phyloP scores from a whole-genome alignment of 495 filamentous ascomycete genomes.

The Hypoxylon rickii region DNA sequence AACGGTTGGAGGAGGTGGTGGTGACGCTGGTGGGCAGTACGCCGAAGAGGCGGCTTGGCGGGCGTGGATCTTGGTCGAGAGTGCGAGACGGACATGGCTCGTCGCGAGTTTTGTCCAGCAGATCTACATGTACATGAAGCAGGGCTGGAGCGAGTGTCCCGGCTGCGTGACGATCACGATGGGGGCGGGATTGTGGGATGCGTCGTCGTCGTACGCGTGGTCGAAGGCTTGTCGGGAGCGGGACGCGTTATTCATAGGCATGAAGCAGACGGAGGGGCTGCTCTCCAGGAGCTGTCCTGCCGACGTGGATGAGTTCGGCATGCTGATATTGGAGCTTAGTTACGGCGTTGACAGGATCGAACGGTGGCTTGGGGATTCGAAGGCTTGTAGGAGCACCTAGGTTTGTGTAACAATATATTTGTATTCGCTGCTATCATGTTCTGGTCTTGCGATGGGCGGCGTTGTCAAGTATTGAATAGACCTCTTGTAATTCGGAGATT shows the following conservation, averaged over 20 bases:
- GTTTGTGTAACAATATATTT: no score
- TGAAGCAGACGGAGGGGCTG: slow-evolving; percentile 19
- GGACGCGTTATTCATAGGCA: slow-evolving; percentile 23
- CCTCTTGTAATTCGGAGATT: no score
- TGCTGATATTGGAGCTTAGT: slow-evolving; percentile 24
- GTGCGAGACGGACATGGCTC: slow-evolving; percentile 40
- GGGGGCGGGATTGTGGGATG: slow-evolving; percentile 43
- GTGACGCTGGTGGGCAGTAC: background rate
- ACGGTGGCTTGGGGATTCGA: slow-evolving; percentile 26
- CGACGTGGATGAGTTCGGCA: slow-evolving; percentile 38
- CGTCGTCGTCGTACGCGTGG: slow-evolving; percentile 37
- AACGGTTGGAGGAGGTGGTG: background rate
- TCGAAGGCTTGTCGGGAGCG: slow-evolving; percentile 17
- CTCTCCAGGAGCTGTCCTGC: slow-evolving; percentile 19
- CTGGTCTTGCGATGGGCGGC: no score
- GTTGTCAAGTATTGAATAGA: no score
- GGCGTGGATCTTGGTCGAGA: slow-evolving; percentile 46
- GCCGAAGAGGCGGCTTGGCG: slow-evolving; percentile 37
- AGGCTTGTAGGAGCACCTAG: background rate
- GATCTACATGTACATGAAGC: slow-evolving; percentile 40
- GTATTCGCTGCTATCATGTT: no score
- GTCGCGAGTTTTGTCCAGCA: slow-evolving; percentile 27
- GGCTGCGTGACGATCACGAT: slow-evolving; percentile 40
- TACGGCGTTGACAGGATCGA: slow-evolving; percentile 32
- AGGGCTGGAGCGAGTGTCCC: slow-evolving; percentile 39